A percentile compares a stretch with the other conserved stretches of the same genome.
Conservation (phyloP, 23 red algal species). For the Gracilaria vermiculophylla region DNA sequence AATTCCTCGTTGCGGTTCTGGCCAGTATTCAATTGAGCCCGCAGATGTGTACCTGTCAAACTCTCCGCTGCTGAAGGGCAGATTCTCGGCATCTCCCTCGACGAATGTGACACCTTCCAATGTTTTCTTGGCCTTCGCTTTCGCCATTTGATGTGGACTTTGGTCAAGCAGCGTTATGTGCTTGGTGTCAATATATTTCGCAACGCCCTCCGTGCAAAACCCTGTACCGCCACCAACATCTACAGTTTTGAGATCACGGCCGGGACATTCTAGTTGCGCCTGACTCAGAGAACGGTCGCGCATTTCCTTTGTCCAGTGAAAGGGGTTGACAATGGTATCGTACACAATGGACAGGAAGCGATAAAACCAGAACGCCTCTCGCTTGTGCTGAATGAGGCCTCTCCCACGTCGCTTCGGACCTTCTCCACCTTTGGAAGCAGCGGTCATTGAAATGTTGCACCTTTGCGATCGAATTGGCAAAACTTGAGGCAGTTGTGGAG, state of each 20-base stretch:
- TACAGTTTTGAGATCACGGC: constrained; percentile 70
- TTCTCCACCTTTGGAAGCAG: not conserved
- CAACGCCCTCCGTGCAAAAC: constrained; percentile 92
- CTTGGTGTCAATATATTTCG: constrained; percentile 76
- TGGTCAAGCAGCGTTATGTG: constrained; percentile 88
- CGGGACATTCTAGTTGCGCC: constrained; percentile 68
- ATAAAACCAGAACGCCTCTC: constrained; percentile 99
- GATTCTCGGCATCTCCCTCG: constrained; percentile 92
- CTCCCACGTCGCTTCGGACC: constrained; percentile 50
- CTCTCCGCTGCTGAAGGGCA: constrained; percentile 71
- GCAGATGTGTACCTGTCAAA: constrained; percentile 89
- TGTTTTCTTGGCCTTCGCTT: constrained; percentile 76
- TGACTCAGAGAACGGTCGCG: constrained; percentile 84
- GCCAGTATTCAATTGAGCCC: constrained; percentile 98
- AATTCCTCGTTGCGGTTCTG: constrained; percentile 94
- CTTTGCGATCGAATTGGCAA: not conserved
- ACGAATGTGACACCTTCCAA: constrained; percentile 83
- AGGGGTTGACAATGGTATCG: constrained; percentile 96
- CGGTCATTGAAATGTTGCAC: constrained; percentile 45
- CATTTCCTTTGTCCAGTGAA: constrained; percentile 98
- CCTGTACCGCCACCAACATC: constrained; percentile 97
- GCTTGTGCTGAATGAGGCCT: constrained; percentile 97
- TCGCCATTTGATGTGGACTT: constrained; percentile 92
- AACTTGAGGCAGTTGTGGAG: not conserved
- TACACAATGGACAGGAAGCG: constrained; percentile 98